Evolutionary conservation across 2,329 filamentous ascomycete species (phyloP).

Genomic region (Capronia americana): DNA sequence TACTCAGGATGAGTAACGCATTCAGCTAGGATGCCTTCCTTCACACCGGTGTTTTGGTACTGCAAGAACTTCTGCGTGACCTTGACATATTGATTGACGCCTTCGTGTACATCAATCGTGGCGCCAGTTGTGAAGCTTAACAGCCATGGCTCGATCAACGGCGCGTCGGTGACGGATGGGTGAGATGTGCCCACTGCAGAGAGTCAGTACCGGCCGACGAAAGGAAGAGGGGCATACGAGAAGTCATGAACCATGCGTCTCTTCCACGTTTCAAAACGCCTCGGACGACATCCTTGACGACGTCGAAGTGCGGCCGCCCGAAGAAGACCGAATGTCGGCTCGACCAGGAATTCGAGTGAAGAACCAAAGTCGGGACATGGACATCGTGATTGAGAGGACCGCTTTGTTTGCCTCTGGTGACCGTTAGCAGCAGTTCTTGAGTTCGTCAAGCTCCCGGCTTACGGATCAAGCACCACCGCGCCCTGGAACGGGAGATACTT

Average conservation of each 20-base stretch:
- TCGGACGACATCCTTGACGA: slow-evolving; percentile 63
- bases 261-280: slow-evolving; percentile 54
- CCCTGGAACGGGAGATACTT: slow-evolving; percentile 58
- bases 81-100: slow-evolving; percentile 66
- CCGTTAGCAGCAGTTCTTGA: neutral
- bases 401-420: slow-evolving; percentile 61
- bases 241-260: slow-evolving; percentile 60
- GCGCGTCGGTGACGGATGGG: slow-evolving; percentile 70
- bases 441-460: slow-evolving; percentile 3
- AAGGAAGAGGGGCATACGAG: slow-evolving; percentile 34
- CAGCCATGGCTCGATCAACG: slow-evolving; percentile 67
- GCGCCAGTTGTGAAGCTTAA: slow-evolving; percentile 68
- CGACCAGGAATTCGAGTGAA: slow-evolving; percentile 72
- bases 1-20: slow-evolving; percentile 47
- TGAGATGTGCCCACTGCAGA: slow-evolving; percentile 60
- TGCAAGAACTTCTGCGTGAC: slow-evolving; percentile 64
- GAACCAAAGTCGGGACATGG: slow-evolving; percentile 63
- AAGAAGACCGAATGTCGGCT: slow-evolving; percentile 63
- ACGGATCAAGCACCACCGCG: slow-evolving; percentile 68
- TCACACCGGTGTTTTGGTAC: slow-evolving; percentile 53
- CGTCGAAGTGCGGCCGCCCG: slow-evolving; percentile 68
- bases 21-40: slow-evolving; percentile 58
- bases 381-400: slow-evolving; percentile 67
- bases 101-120: slow-evolving; percentile 62
- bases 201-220: neutral